Base-by-base conservation (phyloP, 805 yeast genomes). In the Huiozyma sinensis region DNA sequence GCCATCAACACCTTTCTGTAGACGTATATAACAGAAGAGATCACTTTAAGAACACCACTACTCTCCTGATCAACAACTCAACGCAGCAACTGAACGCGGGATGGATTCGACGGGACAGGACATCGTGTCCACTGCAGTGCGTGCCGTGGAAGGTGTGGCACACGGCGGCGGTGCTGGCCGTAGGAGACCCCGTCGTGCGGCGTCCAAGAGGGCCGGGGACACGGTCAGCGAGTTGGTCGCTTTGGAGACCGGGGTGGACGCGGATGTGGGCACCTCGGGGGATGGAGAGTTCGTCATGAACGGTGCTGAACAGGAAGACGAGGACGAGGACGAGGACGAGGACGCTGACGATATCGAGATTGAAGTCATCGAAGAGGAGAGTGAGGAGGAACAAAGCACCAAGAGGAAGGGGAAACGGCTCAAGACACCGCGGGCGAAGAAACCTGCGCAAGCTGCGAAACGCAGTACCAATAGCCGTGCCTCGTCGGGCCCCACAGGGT, bases 291-390 rank as follows among this genome's bases (percentile, higher is more conserved):
- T 39, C 11, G 41, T 30, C 24, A 30, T 17, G 7, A 49, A 46
- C 35, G 27, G 41, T 31, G 46, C 39, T 28, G 41, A 44, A 12
- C 31, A 46, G 32, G 46, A 44, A 28, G 28, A 42, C 10, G 24
- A 46, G n/a, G 52, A 47, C n/a, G 47, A 43, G 12, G 53, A 46
- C 27, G 55, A 50, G 27, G 50, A 38, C 11, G 54, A 48, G 6
- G 11, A 42, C 17, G 47, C 44, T 30, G 32, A 43, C 30, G 29
- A 49, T 32, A 41, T 43, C 17, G 17, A 39, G 10, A 9, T 41
- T 27, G 49, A 45, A 12, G 36, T 38, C 7, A 37, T 31, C 11
- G 45, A 31, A 29, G 50, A 44, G 6, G 41, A 39, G 31, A 29
- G 13, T 28, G 12, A n/a, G 24, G 24, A 17, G 24, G 24, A 17